phyloP scores from a whole-genome alignment of 331 rosid genomes.

The Saraca asoca region DNA sequence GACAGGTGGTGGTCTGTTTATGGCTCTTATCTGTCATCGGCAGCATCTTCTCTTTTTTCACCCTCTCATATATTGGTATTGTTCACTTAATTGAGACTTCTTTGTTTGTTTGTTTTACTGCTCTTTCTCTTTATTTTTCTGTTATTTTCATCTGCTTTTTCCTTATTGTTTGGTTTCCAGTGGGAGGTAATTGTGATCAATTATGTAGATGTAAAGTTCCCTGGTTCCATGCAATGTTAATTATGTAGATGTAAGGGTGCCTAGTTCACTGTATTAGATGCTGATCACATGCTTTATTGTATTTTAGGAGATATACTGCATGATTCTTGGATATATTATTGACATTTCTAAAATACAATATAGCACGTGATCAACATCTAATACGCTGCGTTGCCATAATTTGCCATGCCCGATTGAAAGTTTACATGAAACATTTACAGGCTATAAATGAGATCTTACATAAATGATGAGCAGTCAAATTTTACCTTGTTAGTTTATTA shows the following conservation, averaged over 20 bases:
- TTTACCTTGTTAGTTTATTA: constrained; percentile 1
- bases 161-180: constrained; percentile 8
- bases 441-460: neutral
- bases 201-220: neutral
- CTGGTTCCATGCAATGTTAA: no score
- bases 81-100: constrained; percentile 8
- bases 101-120: neutral
- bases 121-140: constrained; percentile 14
- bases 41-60: constrained; percentile 69
- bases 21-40: constrained; percentile 91
- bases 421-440: no score
- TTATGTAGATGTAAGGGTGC: neutral
- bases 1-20: constrained; percentile 75
- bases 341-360: no score
- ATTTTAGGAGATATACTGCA: no score
- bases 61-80: constrained; percentile 81
- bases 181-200: neutral
- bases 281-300: neutral
- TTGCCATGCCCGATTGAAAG: no score
- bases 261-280: no score
- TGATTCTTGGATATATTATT: no score
- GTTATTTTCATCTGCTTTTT: constrained; percentile 16
- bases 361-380: no score
- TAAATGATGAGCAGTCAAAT: constrained; percentile 6
- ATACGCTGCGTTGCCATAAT: no score